phyloP scores from a whole-genome alignment of 2,329 filamentous ascomycete species.

The Cercospora canescens region DNA sequence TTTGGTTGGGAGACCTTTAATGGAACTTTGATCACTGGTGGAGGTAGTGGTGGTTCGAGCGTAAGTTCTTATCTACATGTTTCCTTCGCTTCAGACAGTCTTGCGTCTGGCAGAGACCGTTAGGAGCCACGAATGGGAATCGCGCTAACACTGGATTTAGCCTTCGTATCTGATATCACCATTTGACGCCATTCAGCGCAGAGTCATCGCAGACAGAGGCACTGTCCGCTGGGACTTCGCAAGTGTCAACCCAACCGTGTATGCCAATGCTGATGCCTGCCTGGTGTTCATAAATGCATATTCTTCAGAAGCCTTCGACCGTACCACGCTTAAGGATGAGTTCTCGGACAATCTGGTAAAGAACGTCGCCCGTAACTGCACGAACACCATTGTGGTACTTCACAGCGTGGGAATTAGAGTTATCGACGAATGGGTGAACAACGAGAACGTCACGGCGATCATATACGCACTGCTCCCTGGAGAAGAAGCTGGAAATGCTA shows the following conservation, averaged over 20 bases:
- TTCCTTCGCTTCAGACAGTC: too few species aligned
- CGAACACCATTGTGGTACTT: slow-evolving; percentile 35
- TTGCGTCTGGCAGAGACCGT: too few species aligned
- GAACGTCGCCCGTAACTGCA: slow-evolving; percentile 32
- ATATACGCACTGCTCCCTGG: slow-evolving; percentile 33
- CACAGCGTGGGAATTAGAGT: slow-evolving; percentile 33
- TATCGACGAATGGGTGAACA: slow-evolving; percentile 33
- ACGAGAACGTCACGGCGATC: slow-evolving; percentile 35
- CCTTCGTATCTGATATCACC: slow-evolving; percentile 25
- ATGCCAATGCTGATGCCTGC: slow-evolving; percentile 31
- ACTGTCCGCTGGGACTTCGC: slow-evolving; percentile 32
- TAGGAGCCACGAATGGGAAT: not conserved
- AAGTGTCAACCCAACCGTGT: slow-evolving; percentile 27
- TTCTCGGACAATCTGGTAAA: slow-evolving; percentile 32
- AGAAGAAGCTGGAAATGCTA: slow-evolving; percentile 30
- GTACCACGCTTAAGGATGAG: slow-evolving; percentile 29
- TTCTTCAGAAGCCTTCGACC: slow-evolving; percentile 31
- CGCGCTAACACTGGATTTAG: slow-evolving; percentile 13
- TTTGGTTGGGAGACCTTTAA: slow-evolving; percentile 34
- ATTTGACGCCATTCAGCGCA: slow-evolving; percentile 26
- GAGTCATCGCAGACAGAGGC: slow-evolving; percentile 24
- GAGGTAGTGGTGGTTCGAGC: slow-evolving; percentile 8
- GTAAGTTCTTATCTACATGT: not conserved
- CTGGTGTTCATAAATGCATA: slow-evolving; percentile 37
- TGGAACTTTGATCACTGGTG: slow-evolving; percentile 24